Conservation (phyloP, 352 stramenopile genomes). For the Pythium aristosporum region DNA sequence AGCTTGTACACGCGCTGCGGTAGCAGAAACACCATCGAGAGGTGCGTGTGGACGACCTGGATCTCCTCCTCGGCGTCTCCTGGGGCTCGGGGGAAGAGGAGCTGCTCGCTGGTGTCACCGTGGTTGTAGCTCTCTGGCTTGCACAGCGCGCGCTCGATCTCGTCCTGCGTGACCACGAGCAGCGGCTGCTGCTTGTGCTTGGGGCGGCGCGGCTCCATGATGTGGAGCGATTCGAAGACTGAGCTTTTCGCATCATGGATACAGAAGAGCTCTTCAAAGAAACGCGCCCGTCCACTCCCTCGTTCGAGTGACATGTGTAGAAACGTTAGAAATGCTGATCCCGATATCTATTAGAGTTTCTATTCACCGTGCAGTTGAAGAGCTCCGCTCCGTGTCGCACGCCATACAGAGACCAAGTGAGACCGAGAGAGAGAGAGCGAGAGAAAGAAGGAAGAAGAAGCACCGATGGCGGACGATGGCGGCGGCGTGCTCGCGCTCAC, state of each 20-base stretch:
- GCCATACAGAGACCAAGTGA: slow-evolving; percentile 4
- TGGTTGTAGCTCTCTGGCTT: slow-evolving; percentile 37
- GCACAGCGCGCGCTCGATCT: slow-evolving; percentile 47
- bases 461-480: slow-evolving; percentile 9
- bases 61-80: slow-evolving; percentile 16
- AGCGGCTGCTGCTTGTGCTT: slow-evolving; percentile 68
- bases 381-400: slow-evolving; percentile 13
- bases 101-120: neutral
- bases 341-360: neutral
- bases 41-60: slow-evolving; percentile 62
- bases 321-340: neutral
- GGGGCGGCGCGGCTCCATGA: slow-evolving; percentile 58
- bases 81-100: slow-evolving; percentile 8
- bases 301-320: neutral
- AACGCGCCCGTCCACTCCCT: neutral
- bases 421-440: neutral
- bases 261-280: slow-evolving; percentile 2
- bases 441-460: neutral
- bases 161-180: slow-evolving; percentile 38
- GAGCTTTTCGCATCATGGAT: neutral
- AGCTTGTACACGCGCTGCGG: slow-evolving; percentile 67
- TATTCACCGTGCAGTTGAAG: slow-evolving; percentile 23
- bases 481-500: slow-evolving; percentile 2
- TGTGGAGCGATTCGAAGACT: neutral
- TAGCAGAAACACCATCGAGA: slow-evolving; percentile 73